Conservation (phyloP, 306 rosid species). For the Nissolia schottii region DNA sequence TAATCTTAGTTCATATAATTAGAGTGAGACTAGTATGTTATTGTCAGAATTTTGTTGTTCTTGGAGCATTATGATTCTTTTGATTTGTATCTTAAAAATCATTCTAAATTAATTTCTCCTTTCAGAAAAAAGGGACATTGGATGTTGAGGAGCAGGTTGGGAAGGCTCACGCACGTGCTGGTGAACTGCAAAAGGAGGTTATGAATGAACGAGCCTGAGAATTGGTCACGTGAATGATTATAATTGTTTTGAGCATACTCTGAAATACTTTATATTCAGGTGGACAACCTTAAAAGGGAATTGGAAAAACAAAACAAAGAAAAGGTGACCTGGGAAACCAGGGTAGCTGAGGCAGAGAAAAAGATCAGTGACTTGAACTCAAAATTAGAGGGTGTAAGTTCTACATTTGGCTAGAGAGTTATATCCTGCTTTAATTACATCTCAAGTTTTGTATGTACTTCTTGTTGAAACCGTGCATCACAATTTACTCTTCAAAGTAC, state of each 20-base stretch:
- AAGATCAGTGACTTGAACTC: slow-evolving; percentile 51
- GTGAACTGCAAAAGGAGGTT: slow-evolving; percentile 83
- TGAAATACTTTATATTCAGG: slow-evolving; percentile 43
- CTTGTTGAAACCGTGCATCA: slow-evolving; percentile 2
- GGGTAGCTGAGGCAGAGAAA: slow-evolving; percentile 51
- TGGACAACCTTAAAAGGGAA: slow-evolving; percentile 53
- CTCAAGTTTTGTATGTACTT: not conserved
- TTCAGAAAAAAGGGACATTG: slow-evolving; percentile 58
- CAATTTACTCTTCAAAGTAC: slow-evolving; percentile 4
- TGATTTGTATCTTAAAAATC: not conserved
- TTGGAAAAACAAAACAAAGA: slow-evolving; percentile 49
- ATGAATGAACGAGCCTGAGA: slow-evolving; percentile 17
- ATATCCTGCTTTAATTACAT: not conserved
- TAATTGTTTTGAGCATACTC: not conserved
- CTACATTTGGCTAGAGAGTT: slow-evolving; percentile 1
- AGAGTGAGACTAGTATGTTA: not conserved
- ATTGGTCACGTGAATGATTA: not conserved
- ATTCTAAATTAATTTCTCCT: not conserved
- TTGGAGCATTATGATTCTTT: not conserved
- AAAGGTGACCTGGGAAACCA: slow-evolving; percentile 61
- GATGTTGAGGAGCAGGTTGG: slow-evolving; percentile 66
- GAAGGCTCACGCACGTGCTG: slow-evolving; percentile 86
- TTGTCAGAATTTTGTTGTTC: not conserved
- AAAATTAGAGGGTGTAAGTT: slow-evolving; percentile 61
- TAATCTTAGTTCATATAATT: not conserved